These are phyloP conservation scores for Orobanche coerulescens DNA, from an alignment of 257 asterid species.

Conservation along the genomic window DNA sequence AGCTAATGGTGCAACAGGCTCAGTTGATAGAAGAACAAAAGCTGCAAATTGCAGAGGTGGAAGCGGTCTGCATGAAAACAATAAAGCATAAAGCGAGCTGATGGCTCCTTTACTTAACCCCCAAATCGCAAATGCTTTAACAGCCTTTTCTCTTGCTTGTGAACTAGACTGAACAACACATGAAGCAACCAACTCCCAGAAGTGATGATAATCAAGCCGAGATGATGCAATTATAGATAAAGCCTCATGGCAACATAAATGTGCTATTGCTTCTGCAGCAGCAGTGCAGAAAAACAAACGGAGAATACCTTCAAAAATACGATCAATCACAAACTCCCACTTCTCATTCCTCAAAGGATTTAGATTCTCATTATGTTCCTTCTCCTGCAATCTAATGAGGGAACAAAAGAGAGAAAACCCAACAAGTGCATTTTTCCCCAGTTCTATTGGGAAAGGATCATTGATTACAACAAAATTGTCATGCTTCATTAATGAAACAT, in stretches of 20 bases:
- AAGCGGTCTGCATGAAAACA: slow-evolving; percentile 70
- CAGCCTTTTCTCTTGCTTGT: slow-evolving; percentile 84
- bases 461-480: slow-evolving; percentile 30
- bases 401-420: slow-evolving; percentile 61
- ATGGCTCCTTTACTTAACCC: slow-evolving; percentile 86
- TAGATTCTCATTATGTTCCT: slow-evolving; percentile 30
- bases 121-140: slow-evolving; percentile 86
- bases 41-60: slow-evolving; percentile 81
- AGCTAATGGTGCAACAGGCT: slow-evolving; percentile 54
- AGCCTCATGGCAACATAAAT: slow-evolving; percentile 46
- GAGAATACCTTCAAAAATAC: slow-evolving; percentile 74
- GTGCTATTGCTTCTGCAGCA: slow-evolving; percentile 60
- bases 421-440: slow-evolving; percentile 74
- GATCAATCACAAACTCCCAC: slow-evolving; percentile 67
- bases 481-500: slow-evolving; percentile 41
- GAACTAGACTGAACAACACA: slow-evolving; percentile 65
- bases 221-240: slow-evolving; percentile 63
- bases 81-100: slow-evolving; percentile 67
- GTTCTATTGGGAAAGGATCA: slow-evolving; percentile 48
- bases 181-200: slow-evolving; percentile 88
- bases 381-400: slow-evolving; percentile 33
- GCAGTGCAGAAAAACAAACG: slow-evolving; percentile 89
- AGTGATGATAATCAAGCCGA: slow-evolving; percentile 49
- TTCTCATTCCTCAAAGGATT: slow-evolving; percentile 50
- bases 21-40: slow-evolving; percentile 68